Base-by-base conservation (phyloP, 2,329 filamentous ascomycete genomes). In the Fusarium sterilihyphosum region DNA sequence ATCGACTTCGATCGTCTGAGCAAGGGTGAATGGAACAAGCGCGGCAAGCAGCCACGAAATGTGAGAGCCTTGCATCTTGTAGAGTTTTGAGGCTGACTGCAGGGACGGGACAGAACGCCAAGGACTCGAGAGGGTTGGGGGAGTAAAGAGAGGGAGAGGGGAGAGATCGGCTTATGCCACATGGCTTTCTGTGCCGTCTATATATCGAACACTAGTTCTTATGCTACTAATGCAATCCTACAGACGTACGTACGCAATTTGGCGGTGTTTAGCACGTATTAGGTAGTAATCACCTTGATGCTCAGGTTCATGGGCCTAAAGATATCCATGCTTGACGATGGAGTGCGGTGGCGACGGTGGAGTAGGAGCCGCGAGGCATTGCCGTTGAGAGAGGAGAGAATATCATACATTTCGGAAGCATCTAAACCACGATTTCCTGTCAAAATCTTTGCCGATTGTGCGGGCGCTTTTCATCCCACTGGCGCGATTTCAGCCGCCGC, bases 1-100 rank as follows among this genome's bases (percentile, higher is more conserved):
- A 43, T 74, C 70, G 49, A 76, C 67, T 8, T 64, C 63, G 54
- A 75, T 75, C 17, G 73, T 75, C 67, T 75, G 73, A 33, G 67
- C 70, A 52, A 73, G 59, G 46, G 73, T 47, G 31, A 70, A 31
- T 14, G 61, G 68, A 37, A 71, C 33, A 33, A 67, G 56, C 37
- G 49, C 73, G 44, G 67, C 66, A 47, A 75, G 53, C 29, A 76
- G 70, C 73, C 73, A 76, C 38, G 60, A 60, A 14, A 65, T 20
- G 31, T 41, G 59, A 38, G 73, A 63, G 56, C 43, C 65, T 41
- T 60, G 69, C 65, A 75, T 73, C 18, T 58, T 54, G 20, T 35
- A 47, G 10, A 60, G 59, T 54, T 68, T 65, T 41, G 37, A 57
- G 40, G 53, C 35, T 71, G 44, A 33, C 35, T 74, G 54, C 57